phyloP scores from a whole-genome alignment of 2,329 filamentous ascomycete genomes.

The Aspergillus versicolor region DNA sequence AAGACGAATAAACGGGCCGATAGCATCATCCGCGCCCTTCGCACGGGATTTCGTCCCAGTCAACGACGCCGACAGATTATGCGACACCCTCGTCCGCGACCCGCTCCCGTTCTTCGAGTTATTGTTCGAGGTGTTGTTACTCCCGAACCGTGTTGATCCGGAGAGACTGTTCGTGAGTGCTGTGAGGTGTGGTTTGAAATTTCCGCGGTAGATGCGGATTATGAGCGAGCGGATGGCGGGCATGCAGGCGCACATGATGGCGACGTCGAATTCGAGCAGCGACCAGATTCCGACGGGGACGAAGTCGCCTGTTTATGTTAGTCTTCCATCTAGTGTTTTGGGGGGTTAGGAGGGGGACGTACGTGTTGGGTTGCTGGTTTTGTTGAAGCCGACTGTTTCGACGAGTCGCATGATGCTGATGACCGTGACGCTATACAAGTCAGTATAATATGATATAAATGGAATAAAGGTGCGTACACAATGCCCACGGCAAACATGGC shows the following conservation, averaged over 20 bases:
- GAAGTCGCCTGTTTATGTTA: not conserved
- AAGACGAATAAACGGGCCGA: too few species aligned
- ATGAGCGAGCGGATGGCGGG: not conserved
- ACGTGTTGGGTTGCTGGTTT: constrained; percentile 6
- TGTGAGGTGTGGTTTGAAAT: not conserved
- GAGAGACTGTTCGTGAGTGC: too few species aligned
- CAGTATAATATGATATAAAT: too few species aligned
- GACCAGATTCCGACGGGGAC: constrained; percentile 9
- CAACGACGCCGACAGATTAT: too few species aligned
- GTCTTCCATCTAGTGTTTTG: not conserved
- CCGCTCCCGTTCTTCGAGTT: too few species aligned
- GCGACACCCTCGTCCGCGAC: too few species aligned
- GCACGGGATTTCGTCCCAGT: too few species aligned
- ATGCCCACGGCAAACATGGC: constrained; percentile 6
- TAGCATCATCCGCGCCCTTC: too few species aligned
- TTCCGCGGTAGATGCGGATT: not conserved
- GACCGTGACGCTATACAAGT: not conserved
- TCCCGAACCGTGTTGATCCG: too few species aligned
- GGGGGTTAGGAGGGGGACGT: not conserved
- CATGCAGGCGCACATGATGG: constrained; percentile 8
- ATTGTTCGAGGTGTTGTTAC: too few species aligned
- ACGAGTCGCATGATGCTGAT: constrained; percentile 5
- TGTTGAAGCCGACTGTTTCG: constrained; percentile 5
- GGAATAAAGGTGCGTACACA: not conserved
- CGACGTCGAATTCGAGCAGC: constrained; percentile 4